Conservation (phyloP, 73 alveolate species). For the Effrenium voratum region DNA sequence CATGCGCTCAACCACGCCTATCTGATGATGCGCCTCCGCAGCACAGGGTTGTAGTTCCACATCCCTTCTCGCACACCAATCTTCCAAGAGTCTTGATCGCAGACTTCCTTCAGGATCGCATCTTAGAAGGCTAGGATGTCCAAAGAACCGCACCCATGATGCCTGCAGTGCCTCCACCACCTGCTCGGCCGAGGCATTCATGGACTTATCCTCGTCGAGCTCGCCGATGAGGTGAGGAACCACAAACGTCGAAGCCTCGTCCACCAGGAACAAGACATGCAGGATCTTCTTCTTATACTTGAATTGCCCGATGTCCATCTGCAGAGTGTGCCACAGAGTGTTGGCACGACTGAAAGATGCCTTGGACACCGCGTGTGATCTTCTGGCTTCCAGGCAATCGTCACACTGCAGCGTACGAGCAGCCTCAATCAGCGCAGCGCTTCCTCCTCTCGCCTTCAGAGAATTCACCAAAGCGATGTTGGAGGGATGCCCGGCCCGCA, state of each 20-base stretch:
- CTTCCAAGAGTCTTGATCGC: not conserved
- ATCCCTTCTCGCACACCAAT: not conserved
- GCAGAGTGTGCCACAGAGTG: not conserved
- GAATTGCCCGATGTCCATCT: not conserved
- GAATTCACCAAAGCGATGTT: not conserved
- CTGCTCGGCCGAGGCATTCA: not conserved
- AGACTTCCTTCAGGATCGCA: not conserved
- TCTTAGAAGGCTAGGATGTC: not conserved
- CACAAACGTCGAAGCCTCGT: not conserved
- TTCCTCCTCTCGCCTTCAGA: not conserved
- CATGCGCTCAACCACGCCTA: not conserved
- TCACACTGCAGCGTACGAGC: not conserved
- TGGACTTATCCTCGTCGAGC: not conserved
- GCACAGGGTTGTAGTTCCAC: not conserved
- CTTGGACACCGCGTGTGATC: not conserved
- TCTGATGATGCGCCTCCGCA: not conserved
- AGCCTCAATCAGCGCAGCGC: not conserved
- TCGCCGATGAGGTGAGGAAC: not conserved
- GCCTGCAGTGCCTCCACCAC: not conserved
- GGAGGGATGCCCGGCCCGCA: not conserved
- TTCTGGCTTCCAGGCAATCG: not conserved
- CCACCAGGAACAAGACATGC: conserved; percentile 7
- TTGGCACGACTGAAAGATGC: not conserved
- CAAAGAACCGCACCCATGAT: not conserved
- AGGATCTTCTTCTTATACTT: not conserved